Evolutionary conservation across 73 alveolate species (phyloP).

Genomic region (Paraurostyla sp.): DNA sequence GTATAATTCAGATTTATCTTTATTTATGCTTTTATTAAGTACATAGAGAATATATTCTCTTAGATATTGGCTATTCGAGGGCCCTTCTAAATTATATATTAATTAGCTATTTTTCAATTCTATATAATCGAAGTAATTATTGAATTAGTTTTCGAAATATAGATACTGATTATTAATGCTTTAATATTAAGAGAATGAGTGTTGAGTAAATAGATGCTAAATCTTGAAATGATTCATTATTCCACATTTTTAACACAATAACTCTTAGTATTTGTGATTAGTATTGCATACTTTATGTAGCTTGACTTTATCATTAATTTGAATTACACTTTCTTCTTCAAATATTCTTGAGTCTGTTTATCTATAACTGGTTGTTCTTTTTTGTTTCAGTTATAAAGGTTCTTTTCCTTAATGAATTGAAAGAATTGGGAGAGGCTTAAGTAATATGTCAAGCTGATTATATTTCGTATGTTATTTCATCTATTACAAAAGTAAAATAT

Average conservation of each 20-base stretch:
- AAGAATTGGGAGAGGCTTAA: slow-evolving; percentile 41
- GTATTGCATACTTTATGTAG: no score
- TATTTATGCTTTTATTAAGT: neutral
- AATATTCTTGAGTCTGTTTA: neutral
- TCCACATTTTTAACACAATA: no score
- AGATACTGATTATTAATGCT: no score
- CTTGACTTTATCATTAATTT: neutral
- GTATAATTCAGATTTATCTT: neutral
- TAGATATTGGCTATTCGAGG: neutral
- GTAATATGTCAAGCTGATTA: no score
- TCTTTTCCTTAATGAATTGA: slow-evolving; percentile 24
- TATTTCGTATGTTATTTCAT: no score
- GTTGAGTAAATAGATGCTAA: no score
- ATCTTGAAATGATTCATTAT: no score
- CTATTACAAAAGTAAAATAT: no score
- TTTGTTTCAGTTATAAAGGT: neutral
- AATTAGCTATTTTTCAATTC: neutral
- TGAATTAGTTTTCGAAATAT: no score
- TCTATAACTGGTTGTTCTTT: neutral
- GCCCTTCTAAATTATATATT: neutral
- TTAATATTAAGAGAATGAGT: no score
- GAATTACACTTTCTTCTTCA: neutral
- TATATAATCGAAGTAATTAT: neutral
- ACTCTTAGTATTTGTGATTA: no score
- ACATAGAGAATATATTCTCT: neutral